These are phyloP conservation scores for Platanus orientalis DNA, from an alignment of 164 flowering plant genomes.

Conservation along the genomic window DNA sequence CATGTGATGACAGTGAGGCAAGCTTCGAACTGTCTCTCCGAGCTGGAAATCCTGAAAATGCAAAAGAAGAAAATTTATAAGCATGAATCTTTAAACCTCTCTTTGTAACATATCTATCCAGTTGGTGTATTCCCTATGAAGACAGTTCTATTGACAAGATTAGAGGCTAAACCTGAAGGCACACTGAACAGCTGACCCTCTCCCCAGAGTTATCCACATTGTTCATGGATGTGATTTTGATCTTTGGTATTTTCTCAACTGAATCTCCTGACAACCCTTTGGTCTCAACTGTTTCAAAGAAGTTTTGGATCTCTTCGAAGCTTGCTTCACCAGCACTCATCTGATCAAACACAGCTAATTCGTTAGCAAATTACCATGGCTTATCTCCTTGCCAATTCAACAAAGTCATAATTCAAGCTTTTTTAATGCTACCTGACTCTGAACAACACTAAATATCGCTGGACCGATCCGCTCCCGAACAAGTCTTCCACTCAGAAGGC, in stretches of 20 bases:
- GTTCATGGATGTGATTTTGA: slow-evolving; percentile 47
- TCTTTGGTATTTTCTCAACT: slow-evolving; percentile 74
- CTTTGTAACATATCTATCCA: neutral
- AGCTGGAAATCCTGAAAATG: slow-evolving; percentile 63
- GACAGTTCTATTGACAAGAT: neutral
- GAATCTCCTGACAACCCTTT: slow-evolving; percentile 69
- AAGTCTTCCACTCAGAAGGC: slow-evolving; percentile 85
- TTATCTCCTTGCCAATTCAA: neutral
- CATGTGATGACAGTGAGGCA: slow-evolving; percentile 85
- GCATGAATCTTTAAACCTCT: neutral
- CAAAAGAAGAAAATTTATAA: neutral
- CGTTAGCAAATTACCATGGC: slow-evolving; percentile 9
- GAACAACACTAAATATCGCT: slow-evolving; percentile 91
- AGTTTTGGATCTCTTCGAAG: slow-evolving; percentile 59
- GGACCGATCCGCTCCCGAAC: slow-evolving; percentile 91
- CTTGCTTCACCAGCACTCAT: slow-evolving; percentile 74
- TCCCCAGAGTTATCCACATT: slow-evolving; percentile 74
- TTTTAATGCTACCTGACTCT: slow-evolving; percentile 70
- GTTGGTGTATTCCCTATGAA: neutral
- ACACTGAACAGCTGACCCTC: slow-evolving; percentile 74
- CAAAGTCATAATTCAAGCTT: neutral
- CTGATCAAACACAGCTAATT: slow-evolving; percentile 29
- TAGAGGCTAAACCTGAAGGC: slow-evolving; percentile 62
- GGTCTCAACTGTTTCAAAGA: slow-evolving; percentile 64
- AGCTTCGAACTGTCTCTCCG: slow-evolving; percentile 70